Base-by-base conservation (phyloP, 2,329 filamentous ascomycete genomes). In the Hypoxylon sp. region DNA sequence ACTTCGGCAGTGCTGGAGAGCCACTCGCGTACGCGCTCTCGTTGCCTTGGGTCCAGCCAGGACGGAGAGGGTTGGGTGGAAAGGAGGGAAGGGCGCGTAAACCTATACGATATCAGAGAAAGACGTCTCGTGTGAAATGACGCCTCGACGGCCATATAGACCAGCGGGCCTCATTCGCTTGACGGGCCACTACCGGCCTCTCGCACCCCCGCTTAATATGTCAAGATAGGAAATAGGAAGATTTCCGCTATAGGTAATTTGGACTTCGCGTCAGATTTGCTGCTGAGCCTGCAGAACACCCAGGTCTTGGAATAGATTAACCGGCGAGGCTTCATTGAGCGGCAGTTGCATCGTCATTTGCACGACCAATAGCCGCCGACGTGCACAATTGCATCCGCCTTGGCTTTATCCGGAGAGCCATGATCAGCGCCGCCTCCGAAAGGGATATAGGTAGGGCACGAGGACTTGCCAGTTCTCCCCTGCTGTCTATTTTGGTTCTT, bases 371-470 rank as follows among this genome's bases (percentile, higher is more conserved):
- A 63, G 58, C n/a, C 41, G 59, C 63, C 62, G 57, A 52, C 48
- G 35, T 48, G 33, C 24, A 48, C 55, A 60, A 59, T 55, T 58
- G 56, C 57, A 60, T 64, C 66, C 65, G 65, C 55, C 64, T 68
- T 67, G 65, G 61, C 66, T 70, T 69, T 70, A 69, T 60, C 68
- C 68, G 67, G 66, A 50, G 57, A 56, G 46, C 58, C 45, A 55
- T 54, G 43, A 60, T 53, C 52, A 48, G 35, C 48, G 42, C 45
- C 55, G 48, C 40, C 49, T 58, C 53, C 45, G 48, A 57, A 45
- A 53, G 49, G 52, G 52, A 67, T 67, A 67, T 63, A 67, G 58
- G 57, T 51, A 64, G 57, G 48, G 51, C 23, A n/a, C n/a, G n/a
- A n/a, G 31, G 54, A 49, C 45, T 55, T 55, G 46, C 55, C 41